Base-by-base conservation (phyloP, 164 flowering plant species). In the Sedum album region DNA sequence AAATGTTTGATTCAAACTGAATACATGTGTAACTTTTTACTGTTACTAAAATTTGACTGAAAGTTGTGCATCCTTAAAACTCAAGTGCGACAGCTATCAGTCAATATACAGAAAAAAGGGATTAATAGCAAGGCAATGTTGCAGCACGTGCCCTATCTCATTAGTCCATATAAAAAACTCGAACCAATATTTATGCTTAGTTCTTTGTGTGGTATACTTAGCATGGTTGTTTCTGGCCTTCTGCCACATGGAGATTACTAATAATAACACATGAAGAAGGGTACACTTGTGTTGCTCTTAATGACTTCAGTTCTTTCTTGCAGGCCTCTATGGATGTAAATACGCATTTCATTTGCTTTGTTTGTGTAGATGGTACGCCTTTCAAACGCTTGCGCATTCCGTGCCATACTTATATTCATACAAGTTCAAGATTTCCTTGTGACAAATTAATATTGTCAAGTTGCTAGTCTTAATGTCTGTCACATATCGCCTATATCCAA, bases 281-380 rank as follows among this genome's bases (percentile, higher is more conserved):
- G 11, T 26, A 55, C 4, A 26, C 61, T 55, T 26, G 1, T 26
- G 61, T 8, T 8, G 31, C 25, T 60, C 65, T 31, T 61, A 46
- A 53, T 21, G 38, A 42, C 65, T 55, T 5, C 21, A 9, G 38
- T 73, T 73, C 36, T 65, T 20, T 75, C 51, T 62, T 49, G 46
- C 91, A 94, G 97, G 96, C 96, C 71, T 72, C 90, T 18, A 82
- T 77, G 33, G 75, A 81, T 68, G 92, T 83, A 74, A 86, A 88
- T 70, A 82, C 92, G 35, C 97, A 94, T 76, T 94, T 91, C 74
- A 88, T 90, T 74, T 91, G 97, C 86, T 91, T 90, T 77, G 14
- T 89, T 25, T 90, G 96, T 79, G 93, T 86, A 20, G 80, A 90
- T 77, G 99, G 99, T 90, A 84, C 26, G 65, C 55, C 1, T 57